Percentiles rank a stretch among this genome's conserved stretches.
phyloP scores from a whole-genome alignment of 2,329 filamentous ascomycete genomes.

The Cladorrhinum sp. region DNA sequence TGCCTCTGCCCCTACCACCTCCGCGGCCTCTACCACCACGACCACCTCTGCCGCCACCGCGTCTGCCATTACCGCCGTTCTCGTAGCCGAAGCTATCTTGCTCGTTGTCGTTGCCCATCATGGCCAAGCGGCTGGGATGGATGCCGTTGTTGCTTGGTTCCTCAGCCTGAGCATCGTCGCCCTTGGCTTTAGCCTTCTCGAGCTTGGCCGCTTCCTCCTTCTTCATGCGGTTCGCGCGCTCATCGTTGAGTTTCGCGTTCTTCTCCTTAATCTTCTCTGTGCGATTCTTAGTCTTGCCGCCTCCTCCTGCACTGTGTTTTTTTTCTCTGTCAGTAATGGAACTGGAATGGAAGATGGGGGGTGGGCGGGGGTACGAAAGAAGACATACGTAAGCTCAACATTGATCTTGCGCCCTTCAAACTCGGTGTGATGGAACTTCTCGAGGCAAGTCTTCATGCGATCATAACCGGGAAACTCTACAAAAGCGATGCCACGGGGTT shows the following conservation, averaged over 20 bases:
- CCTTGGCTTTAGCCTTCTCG: constrained; percentile 34
- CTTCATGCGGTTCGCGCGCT: constrained; percentile 48
- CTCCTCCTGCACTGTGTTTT: constrained; percentile 69
- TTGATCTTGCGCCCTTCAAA: constrained; percentile 81
- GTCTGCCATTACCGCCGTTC: constrained; percentile 6
- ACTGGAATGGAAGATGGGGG: constrained; percentile 2
- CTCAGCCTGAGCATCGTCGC: constrained; percentile 28
- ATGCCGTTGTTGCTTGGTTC: constrained; percentile 36
- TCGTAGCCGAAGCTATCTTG: constrained; percentile 5
- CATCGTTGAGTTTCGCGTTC: constrained; percentile 79
- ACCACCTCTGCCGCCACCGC: constrained; percentile 4
- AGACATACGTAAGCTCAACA: constrained; percentile 78
- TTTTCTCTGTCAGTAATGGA: neutral
- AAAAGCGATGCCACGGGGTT: constrained; percentile 64
- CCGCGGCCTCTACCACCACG: constrained; percentile 12
- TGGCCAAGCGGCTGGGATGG: constrained; percentile 51
- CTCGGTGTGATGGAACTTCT: constrained; percentile 81
- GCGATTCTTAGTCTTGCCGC: constrained; percentile 70
- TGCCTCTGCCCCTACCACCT: constrained; percentile 5
- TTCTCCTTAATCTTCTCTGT: constrained; percentile 77
- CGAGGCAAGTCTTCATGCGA: constrained; percentile 88
- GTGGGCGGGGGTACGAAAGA: constrained; percentile 1
- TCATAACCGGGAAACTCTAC: constrained; percentile 85
- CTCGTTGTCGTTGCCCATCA: constrained; percentile 16
- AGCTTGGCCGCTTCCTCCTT: constrained; percentile 41